Evolutionary conservation across 345 rosid species (phyloP), one percentile per base, ranked within the genome.

Genomic region (Firmiana major): DNA sequence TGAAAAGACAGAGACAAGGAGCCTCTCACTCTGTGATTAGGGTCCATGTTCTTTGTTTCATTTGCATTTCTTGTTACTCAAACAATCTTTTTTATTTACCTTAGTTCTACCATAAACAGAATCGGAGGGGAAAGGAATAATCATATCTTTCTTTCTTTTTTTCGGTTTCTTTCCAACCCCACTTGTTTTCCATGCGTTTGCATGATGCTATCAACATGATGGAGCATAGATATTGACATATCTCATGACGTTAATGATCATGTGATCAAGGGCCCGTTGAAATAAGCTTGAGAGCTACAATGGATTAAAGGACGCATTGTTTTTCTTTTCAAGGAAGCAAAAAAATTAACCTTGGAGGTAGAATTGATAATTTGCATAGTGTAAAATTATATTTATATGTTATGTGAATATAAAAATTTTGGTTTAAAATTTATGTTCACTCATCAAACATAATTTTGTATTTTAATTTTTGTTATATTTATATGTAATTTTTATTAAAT

Each of bases 111-210:
- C 17, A 16, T 16, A 5, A 16, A 51, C 55, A 51, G n/a, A 51
- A 51, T 5, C 2, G 59, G 42, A 19, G 17, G 58, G 28, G 40
- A 62, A 64, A 36, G 24, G 13, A 34, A 64, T 24, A 48, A 22
- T 22, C 7, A 70, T 21, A 48, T 54, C 21, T 21, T 57, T 58
- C 17, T n/a, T 40, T 46, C 34, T 21, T 0, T 16, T 21, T 65
- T 26, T 13, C 22, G 15, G 7, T 77, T 46, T 5, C 6, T 7
- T 64, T 64, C 10, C 38, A 16, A 63, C 45, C 80, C 78, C 79
- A 60, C 54, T 58, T 59, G 79, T 10, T 72, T 71, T 22, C 73
- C 84, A 75, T 78, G 76, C 43, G 24, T 74, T 64, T 21, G 21
- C 24, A 51, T 79, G 55, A 31, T 57, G 77, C 78, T 15, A 6